Base-by-base conservation (phyloP, 2,329 filamentous ascomycete genomes). In the Diaporthe australafricana region DNA sequence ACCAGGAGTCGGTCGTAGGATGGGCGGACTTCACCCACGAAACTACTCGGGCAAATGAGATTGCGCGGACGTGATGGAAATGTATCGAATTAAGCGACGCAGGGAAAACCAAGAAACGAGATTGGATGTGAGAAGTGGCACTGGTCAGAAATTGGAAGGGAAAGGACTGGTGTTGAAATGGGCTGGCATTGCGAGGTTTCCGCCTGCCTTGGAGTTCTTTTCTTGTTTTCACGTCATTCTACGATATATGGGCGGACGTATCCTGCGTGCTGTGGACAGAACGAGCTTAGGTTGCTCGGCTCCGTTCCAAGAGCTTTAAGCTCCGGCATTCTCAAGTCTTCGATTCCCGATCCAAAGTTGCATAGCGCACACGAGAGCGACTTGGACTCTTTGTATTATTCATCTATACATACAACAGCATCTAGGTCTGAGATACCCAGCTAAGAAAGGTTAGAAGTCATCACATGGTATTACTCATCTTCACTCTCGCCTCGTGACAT, bases 1-100 rank as follows among this genome's bases (percentile, higher is more conserved):
- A 45, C 30, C 57, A 68, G 62, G 56, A 70, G 68, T 68, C 55
- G 63, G 40, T 65, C 71, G 27, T 73, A 62, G 68, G 63, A 45
- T 35, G 57, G 55, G 63, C 40, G 32, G 30, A 65, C 38, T 63
- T 57, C 16, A 2, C 47, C 30, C 30, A 30, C 55, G 35, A 38
- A 27, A 40, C 27, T 30, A 9, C 20, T 50, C 20, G 35, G 42
- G 25, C 48, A n/a, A 40, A 38, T 55, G 38, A n/a, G 38, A n/a
- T 20, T 38, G 20, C 53, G 45, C 17, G 17, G 53, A 52, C 53
- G 30, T 22, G 53, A 72, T 11, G 60, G 40, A 35, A 57, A 70
- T 60, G 66, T 35, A 11, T 50, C 25, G 22, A 48, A 22, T 32
- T 66, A 42, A 22, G 45, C 22, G 50, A 63, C n/a, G 52, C 12